These are phyloP conservation scores for Erodium maritimum DNA, from an alignment of 345 rosid species.

Conservation along the genomic window DNA sequence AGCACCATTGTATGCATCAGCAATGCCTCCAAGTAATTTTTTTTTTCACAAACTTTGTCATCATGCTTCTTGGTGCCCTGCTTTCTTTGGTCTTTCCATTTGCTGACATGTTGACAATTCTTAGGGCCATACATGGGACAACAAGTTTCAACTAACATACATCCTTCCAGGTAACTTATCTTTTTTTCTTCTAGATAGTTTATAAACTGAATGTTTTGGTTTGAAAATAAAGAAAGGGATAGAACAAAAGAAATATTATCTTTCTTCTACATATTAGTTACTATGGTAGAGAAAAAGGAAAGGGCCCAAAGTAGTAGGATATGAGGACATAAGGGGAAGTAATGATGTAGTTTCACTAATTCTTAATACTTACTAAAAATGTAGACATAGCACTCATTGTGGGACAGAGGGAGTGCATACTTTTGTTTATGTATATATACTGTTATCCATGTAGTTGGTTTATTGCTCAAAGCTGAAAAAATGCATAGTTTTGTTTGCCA, in stretches of 20 bases:
- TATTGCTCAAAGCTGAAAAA: too few species aligned
- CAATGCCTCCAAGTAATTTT: conserved; percentile 50
- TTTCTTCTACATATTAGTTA: neutral
- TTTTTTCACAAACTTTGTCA: neutral
- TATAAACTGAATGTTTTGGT: too few species aligned
- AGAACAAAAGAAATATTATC: too few species aligned
- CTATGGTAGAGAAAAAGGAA: neutral
- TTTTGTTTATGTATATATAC: too few species aligned
- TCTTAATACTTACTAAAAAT: too few species aligned
- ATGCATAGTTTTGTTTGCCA: too few species aligned
- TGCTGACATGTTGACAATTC: conserved; percentile 1
- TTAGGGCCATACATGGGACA: conserved; percentile 50
- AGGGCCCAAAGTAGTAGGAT: too few species aligned
- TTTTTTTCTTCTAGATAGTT: too few species aligned
- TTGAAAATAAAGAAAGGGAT: neutral
- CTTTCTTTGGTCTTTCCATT: conserved; percentile 6
- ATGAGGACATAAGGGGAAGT: neutral
- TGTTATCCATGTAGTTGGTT: too few species aligned
- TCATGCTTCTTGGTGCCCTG: conserved; percentile 1
- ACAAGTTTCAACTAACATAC: conserved; percentile 32
- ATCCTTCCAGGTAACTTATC: conserved; percentile 40
- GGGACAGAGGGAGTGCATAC: too few species aligned
- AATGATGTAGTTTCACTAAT: too few species aligned
- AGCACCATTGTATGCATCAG: conserved; percentile 9
- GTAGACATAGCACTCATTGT: too few species aligned